A percentile compares a stretch with the other conserved stretches of the same genome.
These are phyloP conservation scores for Thuidium tamariscinum DNA, from an alignment of 225 moss, liverwort and hornwort genomes.

Conservation along the genomic window DNA sequence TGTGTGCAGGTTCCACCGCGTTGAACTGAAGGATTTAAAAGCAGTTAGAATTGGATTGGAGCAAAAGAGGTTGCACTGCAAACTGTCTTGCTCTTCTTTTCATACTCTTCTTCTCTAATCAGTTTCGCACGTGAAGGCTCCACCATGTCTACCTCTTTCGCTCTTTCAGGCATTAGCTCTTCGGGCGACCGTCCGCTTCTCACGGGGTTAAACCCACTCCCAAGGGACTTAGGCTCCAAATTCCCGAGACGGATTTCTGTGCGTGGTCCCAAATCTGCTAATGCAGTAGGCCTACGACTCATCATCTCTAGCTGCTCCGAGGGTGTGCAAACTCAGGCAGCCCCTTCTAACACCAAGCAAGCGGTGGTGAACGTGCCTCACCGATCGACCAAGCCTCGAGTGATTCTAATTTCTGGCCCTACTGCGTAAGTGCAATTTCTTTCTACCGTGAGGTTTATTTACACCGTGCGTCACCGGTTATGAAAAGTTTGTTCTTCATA, in stretches of 20 bases:
- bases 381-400: background rate
- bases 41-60: background rate
- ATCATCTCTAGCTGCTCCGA: background rate
- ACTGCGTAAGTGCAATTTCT: slow-evolving; percentile 3
- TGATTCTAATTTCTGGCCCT: slow-evolving; percentile 26
- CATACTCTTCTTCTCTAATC: too few species aligned
- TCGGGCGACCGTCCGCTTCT: too few species aligned
- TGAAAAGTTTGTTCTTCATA: too few species aligned
- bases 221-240: background rate
- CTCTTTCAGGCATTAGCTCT: background rate
- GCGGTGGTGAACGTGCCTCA: background rate
- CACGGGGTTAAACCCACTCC: background rate
- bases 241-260: background rate
- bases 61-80: background rate
- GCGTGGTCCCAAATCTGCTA: background rate
- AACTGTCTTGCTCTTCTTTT: background rate
- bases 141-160: background rate
- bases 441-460: background rate
- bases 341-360: background rate
- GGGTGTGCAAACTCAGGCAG: background rate
- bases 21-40: background rate
- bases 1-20: background rate
- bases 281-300: background rate
- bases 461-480: too few species aligned
- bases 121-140: background rate